Evolutionary conservation across 768 basidiomycete species (phyloP), one percentile per base, ranked within the genome.

Genomic region (Suillus subaureus): DNA sequence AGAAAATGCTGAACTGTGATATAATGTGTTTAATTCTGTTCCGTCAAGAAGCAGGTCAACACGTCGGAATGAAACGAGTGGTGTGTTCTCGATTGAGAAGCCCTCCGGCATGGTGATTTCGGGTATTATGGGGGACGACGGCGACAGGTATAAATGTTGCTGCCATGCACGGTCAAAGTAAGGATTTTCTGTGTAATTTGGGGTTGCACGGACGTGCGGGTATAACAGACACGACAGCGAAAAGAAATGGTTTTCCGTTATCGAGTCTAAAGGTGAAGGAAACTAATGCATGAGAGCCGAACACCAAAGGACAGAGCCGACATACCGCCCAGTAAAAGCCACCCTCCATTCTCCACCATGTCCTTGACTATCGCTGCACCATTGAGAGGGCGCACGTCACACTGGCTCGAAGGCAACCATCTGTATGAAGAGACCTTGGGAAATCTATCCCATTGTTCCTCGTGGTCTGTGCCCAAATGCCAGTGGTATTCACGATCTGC

Each of bases 161-260:
- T 87, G 83, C 87, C 86, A 89, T 0, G 80, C 86, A 52, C 88
- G 83, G 72, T 90, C 89, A 67, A 83, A 90, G 69, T 79, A 80
- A 0, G 81, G 78, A 63, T 83, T 83, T 40, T 78, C 78, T 47
- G 79, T 82, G 68, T 89, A 90, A 67, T 86, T 81, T 1, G 89
- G 89, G 3, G 85, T 87, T 1, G 89, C 89, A 42, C 81, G 80
- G 43, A 90, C 89, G 70, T 90, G 87, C 0, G 89, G 88, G 73
- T 85, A 86, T 4, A 91, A 80, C 49, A 84, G 69, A 70, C 89
- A 91, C 0, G 89, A 90, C 1, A 90, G 72, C 6, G 89, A 90
- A 74, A 90, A 91, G 79, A 91, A 91, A 72, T 91, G 89, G 67
- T 86, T 87, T 71, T 91, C 89, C 2, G 87, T 85, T 21, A 90